Evolutionary conservation across 306 rosid species (phyloP), one percentile per base, ranked within the genome.

Genomic region (Senna siamea): DNA sequence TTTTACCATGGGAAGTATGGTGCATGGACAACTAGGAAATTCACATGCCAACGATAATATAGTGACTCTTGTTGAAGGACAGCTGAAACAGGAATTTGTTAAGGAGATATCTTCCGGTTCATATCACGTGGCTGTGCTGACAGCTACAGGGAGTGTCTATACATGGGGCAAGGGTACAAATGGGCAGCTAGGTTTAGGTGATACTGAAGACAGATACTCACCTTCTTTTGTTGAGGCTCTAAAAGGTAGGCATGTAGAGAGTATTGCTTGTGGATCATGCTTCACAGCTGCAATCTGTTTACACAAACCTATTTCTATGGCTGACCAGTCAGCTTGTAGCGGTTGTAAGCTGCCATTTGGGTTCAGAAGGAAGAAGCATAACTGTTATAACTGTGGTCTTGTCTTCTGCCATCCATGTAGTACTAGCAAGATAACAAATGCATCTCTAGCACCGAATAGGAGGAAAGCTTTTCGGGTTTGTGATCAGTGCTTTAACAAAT

Each of bases 301-400:
- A 50, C 96, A 92, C 77, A 90, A 80, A 75, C 87, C 96, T 4
- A 50, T 92, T 76, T 88, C 98, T 48, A 77, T 86, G 17, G 83
- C 83, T 52, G 89, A 87, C 76, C 98, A 90, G 37, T 84, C 92
- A 35, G 67, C 84, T 67, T 92, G 96, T 80, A 85, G 81, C 52
- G 89, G 91, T 73, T 92, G 98, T 82, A 88, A 90, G 86, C 73
- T 87, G 67, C 84, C 80, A 8, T 92, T 92, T 19, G 89, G 94
- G 40, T 90, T 92, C 79, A 90, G 88, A 60, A 88, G 92, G 87
- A 92, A 90, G 83, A 90, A 81, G 77, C 98, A 88, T 56, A 87
- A 92, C 81, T 92, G 96, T 80, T 89, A 92, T 69, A 85, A 87
- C 69, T 92, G 98, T 17, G 96, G 98, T 71, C 94, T 90, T 71